Conservation (phyloP, 139 green algal species). For the Micractinium sp. region DNA sequence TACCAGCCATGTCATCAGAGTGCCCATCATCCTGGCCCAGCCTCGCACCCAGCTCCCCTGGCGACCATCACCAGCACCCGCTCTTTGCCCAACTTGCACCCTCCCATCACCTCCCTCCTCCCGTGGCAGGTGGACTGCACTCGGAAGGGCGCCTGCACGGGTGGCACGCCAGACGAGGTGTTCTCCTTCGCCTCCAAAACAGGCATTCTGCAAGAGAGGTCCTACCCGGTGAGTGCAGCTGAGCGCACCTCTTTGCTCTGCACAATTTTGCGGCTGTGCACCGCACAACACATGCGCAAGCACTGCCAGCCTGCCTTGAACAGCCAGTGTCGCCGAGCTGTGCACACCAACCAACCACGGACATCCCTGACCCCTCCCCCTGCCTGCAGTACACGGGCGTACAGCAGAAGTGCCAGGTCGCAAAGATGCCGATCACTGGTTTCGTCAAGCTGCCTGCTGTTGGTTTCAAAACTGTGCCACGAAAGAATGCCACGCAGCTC, state of each 20-base stretch:
- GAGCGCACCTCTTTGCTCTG: background rate
- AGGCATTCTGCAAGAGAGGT: background rate
- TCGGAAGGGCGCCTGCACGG: background rate
- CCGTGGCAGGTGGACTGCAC: conserved; percentile 13
- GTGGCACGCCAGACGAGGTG: background rate
- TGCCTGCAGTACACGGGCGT: background rate
- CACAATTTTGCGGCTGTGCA: background rate
- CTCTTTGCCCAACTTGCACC: too few species aligned
- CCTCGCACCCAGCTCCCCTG: background rate
- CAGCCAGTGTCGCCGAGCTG: too few species aligned
- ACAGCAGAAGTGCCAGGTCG: background rate
- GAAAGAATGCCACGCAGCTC: too few species aligned
- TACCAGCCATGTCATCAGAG: too few species aligned
- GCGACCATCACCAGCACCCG: background rate
- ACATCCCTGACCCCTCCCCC: background rate
- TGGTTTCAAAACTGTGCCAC: too few species aligned
- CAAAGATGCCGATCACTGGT: too few species aligned
- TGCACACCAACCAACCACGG: background rate
- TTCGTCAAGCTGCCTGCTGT: too few species aligned
- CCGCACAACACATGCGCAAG: background rate
- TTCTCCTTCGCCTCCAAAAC: background rate
- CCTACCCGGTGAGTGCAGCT: background rate
- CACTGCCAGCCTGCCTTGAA: too few species aligned
- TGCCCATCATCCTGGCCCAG: too few species aligned
- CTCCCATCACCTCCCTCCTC: background rate